These are phyloP conservation scores for Paradendryphiella salina DNA, from an alignment of 2,329 filamentous ascomycete genomes.

Conservation along the genomic window DNA sequence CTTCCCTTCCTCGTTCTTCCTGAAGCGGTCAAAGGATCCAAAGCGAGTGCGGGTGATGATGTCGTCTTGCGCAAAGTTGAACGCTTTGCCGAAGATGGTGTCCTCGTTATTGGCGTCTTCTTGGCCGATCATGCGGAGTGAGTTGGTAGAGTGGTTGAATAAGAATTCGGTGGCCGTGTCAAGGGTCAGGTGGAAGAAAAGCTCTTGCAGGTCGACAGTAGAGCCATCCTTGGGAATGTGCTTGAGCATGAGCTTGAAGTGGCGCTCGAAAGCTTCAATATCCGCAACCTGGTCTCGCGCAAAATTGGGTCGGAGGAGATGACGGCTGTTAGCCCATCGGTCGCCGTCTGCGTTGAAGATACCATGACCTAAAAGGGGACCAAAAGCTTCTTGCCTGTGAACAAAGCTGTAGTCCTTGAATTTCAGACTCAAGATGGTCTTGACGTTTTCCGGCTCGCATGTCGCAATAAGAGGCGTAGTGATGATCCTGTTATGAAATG, in stretches of 20 bases:
- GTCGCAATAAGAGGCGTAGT: constrained; percentile 46
- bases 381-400: constrained; percentile 41
- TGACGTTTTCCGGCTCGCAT: constrained; percentile 54
- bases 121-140: constrained; percentile 36
- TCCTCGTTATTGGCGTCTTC: constrained; percentile 41
- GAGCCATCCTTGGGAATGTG: constrained; percentile 60
- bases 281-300: constrained; percentile 57
- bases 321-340: constrained; percentile 46
- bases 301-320: constrained; percentile 60
- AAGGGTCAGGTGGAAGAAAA: constrained; percentile 56
- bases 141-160: constrained; percentile 51
- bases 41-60: constrained; percentile 45
- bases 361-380: constrained; percentile 50
- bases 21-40: constrained; percentile 42
- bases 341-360: constrained; percentile 55
- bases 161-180: constrained; percentile 57
- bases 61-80: constrained; percentile 49
- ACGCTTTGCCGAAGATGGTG: constrained; percentile 48
- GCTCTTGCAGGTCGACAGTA: constrained; percentile 45
- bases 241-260: constrained; percentile 62
- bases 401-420: constrained; percentile 54
- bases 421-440: constrained; percentile 51
- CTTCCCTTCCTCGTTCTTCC: constrained; percentile 41
- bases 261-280: constrained; percentile 61
- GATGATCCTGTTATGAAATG: constrained; percentile 48